Conservation (phyloP, 2,329 filamentous ascomycete species). For the Alternaria tenuissima region DNA sequence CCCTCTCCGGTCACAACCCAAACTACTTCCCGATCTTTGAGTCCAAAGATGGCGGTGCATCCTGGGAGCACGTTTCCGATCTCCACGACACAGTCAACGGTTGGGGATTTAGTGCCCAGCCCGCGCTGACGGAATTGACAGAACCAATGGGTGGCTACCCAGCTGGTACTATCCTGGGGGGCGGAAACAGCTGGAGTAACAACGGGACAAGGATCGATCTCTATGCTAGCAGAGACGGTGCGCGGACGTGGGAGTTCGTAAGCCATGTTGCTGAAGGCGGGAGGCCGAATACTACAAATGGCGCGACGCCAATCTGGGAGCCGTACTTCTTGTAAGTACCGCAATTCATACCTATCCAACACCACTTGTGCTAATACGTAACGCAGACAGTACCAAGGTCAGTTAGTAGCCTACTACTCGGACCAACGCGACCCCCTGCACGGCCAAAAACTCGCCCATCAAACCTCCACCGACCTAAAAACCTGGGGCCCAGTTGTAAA, state of each 20-base stretch:
- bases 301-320: slow-evolving; percentile 36
- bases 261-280: slow-evolving; percentile 32
- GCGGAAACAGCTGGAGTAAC: slow-evolving; percentile 60
- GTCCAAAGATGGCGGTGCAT: slow-evolving; percentile 55
- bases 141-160: slow-evolving; percentile 26
- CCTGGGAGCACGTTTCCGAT: slow-evolving; percentile 67
- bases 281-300: slow-evolving; percentile 27
- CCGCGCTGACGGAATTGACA: slow-evolving; percentile 23
- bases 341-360: not conserved
- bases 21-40: slow-evolving; percentile 52
- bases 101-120: slow-evolving; percentile 66
- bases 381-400: slow-evolving; percentile 27
- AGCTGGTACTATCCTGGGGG: slow-evolving; percentile 44
- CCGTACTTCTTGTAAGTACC: slow-evolving; percentile 29
- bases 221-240: slow-evolving; percentile 32
- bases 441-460: slow-evolving; percentile 36
- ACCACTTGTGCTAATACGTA: not conserved
- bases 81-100: slow-evolving; percentile 69
- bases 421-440: slow-evolving; percentile 37
- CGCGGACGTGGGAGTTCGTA: slow-evolving; percentile 32
- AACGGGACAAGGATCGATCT: slow-evolving; percentile 47
- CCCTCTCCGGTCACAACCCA: slow-evolving; percentile 20
- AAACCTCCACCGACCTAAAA: slow-evolving; percentile 28
- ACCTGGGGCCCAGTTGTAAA: slow-evolving; percentile 33
- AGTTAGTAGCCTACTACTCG: slow-evolving; percentile 35